Conservation (phyloP, 805 yeast genomes). For the Metschnikowia continentalis region DNA sequence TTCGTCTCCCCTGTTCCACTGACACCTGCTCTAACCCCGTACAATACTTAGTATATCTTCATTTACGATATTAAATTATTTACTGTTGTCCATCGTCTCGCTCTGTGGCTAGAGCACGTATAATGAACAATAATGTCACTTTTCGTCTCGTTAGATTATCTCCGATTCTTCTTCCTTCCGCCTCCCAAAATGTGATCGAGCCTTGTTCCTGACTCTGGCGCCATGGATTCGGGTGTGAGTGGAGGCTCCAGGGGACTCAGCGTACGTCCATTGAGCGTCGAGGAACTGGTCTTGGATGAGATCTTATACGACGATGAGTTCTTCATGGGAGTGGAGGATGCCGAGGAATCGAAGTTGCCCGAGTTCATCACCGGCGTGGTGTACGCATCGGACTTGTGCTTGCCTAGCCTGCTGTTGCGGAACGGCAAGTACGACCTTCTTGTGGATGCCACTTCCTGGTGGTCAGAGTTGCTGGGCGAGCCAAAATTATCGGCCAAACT, state of each 20-base stretch:
- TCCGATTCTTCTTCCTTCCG: constrained; percentile 12
- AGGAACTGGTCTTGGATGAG: background rate
- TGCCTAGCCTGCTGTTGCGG: constrained; percentile 27
- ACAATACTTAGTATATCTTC: too few species aligned
- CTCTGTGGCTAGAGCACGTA: too few species aligned
- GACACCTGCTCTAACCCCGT: too few species aligned
- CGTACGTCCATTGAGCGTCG: constrained; percentile 2
- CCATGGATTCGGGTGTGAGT: constrained; percentile 9
- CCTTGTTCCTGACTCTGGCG: constrained; percentile 11
- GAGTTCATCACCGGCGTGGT: constrained; percentile 10
- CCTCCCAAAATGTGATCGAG: constrained; percentile 15
- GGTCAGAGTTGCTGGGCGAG: constrained; percentile 16
- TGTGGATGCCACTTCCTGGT: constrained; percentile 12
- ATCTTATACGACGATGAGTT: constrained; percentile 1
- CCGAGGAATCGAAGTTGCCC: constrained; percentile 7
- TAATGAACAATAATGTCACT: too few species aligned
- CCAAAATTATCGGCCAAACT: constrained; percentile 64
- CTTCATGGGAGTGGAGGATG: constrained; percentile 8
- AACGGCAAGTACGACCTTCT: constrained; percentile 42
- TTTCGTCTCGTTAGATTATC: background rate
- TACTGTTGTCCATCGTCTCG: too few species aligned
- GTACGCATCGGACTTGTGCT: constrained; percentile 17
- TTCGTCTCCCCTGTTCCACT: too few species aligned
- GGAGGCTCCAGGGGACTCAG: constrained; percentile 13
- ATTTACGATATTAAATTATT: too few species aligned